Base-by-base conservation (phyloP, 768 basidiomycete species). In the Lepiota venenata region DNA sequence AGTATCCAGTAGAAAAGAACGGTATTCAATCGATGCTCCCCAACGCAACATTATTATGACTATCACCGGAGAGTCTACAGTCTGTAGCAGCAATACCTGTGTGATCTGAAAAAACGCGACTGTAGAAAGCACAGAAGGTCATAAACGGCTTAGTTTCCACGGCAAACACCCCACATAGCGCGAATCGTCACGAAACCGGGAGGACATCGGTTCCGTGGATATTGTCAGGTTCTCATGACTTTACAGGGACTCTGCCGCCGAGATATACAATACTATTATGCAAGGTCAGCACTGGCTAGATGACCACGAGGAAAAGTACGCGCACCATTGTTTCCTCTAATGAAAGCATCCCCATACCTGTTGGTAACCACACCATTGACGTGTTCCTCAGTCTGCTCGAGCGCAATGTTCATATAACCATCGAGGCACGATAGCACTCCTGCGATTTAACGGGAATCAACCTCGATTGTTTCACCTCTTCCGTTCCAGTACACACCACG, bases 331-430 rank as follows among this genome's bases (percentile, higher is more conserved):
- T 95, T 95, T 32, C 93, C 93, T 43, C 93, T 76, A 57, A 99
- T 91, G 71, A 98, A 99, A 21, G 94, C 88, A 69, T 99, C 95
- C 1, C 96, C 94, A 62, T 96, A 98, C 56, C 78, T 80, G 65
- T 95, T 96, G 32, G 91, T 95, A 45, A 90, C 79, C n/a, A 71
- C 63, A 3, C 94, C 94, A 58, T 90, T 87, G 9, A 95, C 91
- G 68, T 94, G 85, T 71, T 99, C 97, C 71, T 97, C 93, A 2
- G 95, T 97, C 69, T 97, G 91, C 71, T 99, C 97, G 35, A 98
- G 73, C 12, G 93, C 97, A 47, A 98, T 96, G 72, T 98, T 98
- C 97, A 99, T 98, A 70, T 97, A 98, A 0, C 95, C 95, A 70
- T 98, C 97, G 20, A 98, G 79, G 64, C 97, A 98, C 2, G 93